Evolutionary conservation across 495 filamentous ascomycete genomes (phyloP), one percentile per base, ranked within the genome.

Genomic region (Aspergillus nanangensis): DNA sequence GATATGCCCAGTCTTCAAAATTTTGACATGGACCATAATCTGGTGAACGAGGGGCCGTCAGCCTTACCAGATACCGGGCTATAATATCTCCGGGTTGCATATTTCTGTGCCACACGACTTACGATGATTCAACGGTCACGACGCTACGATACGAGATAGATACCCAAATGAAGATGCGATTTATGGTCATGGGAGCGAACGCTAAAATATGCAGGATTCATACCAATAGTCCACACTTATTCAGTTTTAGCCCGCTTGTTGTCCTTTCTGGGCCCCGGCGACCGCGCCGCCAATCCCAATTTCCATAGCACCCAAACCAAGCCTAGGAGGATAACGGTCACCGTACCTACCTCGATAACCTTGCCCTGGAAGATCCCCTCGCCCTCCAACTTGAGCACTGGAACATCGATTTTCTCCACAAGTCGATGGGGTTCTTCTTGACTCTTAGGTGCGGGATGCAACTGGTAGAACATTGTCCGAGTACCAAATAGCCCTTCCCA

Each of bases 401-500:
- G 93, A 8, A 93, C 87, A 22, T 67, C 65, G 15, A 95, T 50
- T 33, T 62, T 60, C 65, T 82, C 83, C 13, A 82, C 71, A 20
- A 90, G 65, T 19, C 54, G 52, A 13, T 57, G 55, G 14, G 61
- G 60, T 11, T 38, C 35, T n/a, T 41, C 61, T 17, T 40, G 56
- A 8, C 34, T 10, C 17, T 24, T 21, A 17, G 75, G 57, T 17
- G 59, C 47, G 7, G 90, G 88, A 35, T 79, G 73, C 3, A 95
- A 65, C 58, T 96, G 89, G 67, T 90, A 94, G 62, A 95, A 98
- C 65, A 90, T 75, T 0, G 89, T 95, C 37, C 78, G 72, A 15
- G 82, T 77, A 3, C 80, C 83, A 61, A 98, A 96, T 19, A 94
- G 61, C 1, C 78, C 83, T 44, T 97, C 93, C 67, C 91, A 97